Percentiles rank a stretch among this genome's conserved stretches.
Conservation (phyloP, 2,329 filamentous ascomycete genomes). For the Penicillium sp. region DNA sequence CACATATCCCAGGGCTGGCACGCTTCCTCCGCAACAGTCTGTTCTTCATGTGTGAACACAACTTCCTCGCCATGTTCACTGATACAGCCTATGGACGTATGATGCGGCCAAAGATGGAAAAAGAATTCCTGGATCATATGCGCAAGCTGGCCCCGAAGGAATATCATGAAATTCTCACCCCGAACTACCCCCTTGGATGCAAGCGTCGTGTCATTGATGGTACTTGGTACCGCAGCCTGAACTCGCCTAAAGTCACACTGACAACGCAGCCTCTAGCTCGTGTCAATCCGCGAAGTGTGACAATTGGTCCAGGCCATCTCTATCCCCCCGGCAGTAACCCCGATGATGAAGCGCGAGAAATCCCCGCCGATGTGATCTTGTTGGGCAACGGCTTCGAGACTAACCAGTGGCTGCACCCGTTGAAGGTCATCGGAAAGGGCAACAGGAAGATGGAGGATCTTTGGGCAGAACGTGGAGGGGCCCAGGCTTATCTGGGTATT, state of each 20-base stretch:
- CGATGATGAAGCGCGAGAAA: slow-evolving; percentile 39
- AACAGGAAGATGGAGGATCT: slow-evolving; percentile 56
- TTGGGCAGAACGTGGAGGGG: slow-evolving; percentile 61
- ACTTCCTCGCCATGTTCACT: slow-evolving; percentile 20
- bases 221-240: slow-evolving; percentile 56
- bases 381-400: slow-evolving; percentile 64
- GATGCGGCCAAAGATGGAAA: slow-evolving; percentile 43
- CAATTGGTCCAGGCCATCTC: slow-evolving; percentile 52
- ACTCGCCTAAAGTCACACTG: slow-evolving; percentile 56
- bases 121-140: slow-evolving; percentile 50
- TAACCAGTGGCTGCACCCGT: slow-evolving; percentile 55
- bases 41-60: slow-evolving; percentile 39
- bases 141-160: slow-evolving; percentile 55
- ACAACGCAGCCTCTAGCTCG: slow-evolving; percentile 54
- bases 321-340: slow-evolving; percentile 43
- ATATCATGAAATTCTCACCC: slow-evolving; percentile 63
- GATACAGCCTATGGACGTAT: slow-evolving; percentile 36
- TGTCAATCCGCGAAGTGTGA: slow-evolving; percentile 53
- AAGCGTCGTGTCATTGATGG: slow-evolving; percentile 65
- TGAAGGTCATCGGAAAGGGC: slow-evolving; percentile 55
- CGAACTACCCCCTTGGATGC: slow-evolving; percentile 64
- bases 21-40: slow-evolving; percentile 47
- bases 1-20: slow-evolving; percentile 53
- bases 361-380: slow-evolving; percentile 62
- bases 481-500: slow-evolving; percentile 62